phyloP scores from a whole-genome alignment of 2,329 filamentous ascomycete genomes.

The Graphilbum sp. region DNA sequence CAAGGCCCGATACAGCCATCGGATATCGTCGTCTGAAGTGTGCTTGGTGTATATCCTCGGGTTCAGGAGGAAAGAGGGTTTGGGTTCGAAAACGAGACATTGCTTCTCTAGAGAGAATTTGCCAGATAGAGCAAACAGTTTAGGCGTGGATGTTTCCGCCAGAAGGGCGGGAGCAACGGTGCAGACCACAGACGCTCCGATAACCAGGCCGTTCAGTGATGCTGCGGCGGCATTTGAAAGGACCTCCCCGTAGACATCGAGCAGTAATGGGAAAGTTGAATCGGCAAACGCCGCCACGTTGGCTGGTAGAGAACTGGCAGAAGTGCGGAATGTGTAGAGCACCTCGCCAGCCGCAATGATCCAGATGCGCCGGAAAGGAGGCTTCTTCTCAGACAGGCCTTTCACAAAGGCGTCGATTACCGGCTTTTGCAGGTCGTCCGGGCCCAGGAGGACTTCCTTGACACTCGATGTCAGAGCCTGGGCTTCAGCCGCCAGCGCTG shows the following conservation, averaged over 20 bases:
- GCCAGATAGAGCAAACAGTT: constrained; percentile 31
- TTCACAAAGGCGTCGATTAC: constrained; percentile 60
- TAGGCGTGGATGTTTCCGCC: constrained; percentile 36
- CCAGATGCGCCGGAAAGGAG: constrained; percentile 65
- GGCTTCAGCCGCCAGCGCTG: constrained; percentile 61
- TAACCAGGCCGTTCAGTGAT: constrained; percentile 67
- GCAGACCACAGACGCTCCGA: constrained; percentile 58
- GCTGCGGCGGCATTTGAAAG: constrained; percentile 61
- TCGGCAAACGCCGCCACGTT: constrained; percentile 35
- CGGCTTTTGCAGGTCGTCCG: constrained; percentile 44
- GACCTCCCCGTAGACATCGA: constrained; percentile 64
- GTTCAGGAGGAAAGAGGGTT: constrained; percentile 76
- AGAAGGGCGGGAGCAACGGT: constrained; percentile 43
- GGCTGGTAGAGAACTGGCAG: constrained; percentile 28
- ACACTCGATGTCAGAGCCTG: constrained; percentile 52
- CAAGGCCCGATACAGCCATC: constrained; percentile 61
- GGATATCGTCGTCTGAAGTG: constrained; percentile 54
- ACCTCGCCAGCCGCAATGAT: constrained; percentile 56
- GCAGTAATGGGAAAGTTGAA: constrained; percentile 34
- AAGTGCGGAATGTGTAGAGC: constrained; percentile 37
- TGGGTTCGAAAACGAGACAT: constrained; percentile 54
- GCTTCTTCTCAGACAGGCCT: constrained; percentile 72
- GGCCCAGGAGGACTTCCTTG: constrained; percentile 42
- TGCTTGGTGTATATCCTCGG: constrained; percentile 74
- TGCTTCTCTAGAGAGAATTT: constrained; percentile 48